Conservation (phyloP, 2,329 filamentous ascomycete genomes). For the Lasiodiplodia sp. region DNA sequence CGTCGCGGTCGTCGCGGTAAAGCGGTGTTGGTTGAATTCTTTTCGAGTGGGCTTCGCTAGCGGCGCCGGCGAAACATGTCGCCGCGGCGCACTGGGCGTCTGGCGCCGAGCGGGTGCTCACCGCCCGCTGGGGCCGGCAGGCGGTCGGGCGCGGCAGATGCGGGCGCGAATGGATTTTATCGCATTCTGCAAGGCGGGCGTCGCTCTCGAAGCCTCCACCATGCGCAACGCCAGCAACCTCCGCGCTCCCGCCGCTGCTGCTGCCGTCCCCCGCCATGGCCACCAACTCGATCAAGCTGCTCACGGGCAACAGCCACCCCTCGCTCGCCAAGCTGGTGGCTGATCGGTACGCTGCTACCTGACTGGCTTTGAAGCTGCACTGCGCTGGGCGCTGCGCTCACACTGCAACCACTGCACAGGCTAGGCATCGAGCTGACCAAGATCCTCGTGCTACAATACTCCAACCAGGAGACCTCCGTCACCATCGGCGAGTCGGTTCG, state of each 20-base stretch:
- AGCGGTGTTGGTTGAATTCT: conserved; percentile 25
- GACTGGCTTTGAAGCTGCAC: conserved; percentile 21
- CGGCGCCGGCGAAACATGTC: conserved; percentile 22
- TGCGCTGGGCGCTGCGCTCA: conserved; percentile 18
- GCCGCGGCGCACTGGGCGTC: background rate
- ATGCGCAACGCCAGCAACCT: conserved; percentile 24
- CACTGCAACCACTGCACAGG: conserved; percentile 52
- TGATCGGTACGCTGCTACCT: conserved; percentile 59
- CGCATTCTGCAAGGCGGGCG: conserved; percentile 21
- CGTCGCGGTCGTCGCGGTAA: conserved; percentile 29
- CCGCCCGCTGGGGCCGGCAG: background rate
- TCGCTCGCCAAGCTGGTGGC: conserved; percentile 74
- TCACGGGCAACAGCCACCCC: conserved; percentile 78
- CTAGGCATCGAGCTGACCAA: conserved; percentile 80
- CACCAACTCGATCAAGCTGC: conserved; percentile 75
- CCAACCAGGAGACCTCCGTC: conserved; percentile 86
- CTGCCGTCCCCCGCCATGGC: conserved; percentile 59
- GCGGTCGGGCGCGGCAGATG: conserved; percentile 22
- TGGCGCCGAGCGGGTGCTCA: background rate
- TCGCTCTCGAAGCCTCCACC: conserved; percentile 21
- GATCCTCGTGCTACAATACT: conserved; percentile 83
- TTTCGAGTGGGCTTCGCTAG: conserved; percentile 28
- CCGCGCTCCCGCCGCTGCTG: conserved; percentile 21
- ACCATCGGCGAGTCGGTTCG: conserved; percentile 95
- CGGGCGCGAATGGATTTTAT: conserved; percentile 25